Base-by-base conservation (phyloP, 371 early-diverging fungal genomes). In the Mucor velutinosus region DNA sequence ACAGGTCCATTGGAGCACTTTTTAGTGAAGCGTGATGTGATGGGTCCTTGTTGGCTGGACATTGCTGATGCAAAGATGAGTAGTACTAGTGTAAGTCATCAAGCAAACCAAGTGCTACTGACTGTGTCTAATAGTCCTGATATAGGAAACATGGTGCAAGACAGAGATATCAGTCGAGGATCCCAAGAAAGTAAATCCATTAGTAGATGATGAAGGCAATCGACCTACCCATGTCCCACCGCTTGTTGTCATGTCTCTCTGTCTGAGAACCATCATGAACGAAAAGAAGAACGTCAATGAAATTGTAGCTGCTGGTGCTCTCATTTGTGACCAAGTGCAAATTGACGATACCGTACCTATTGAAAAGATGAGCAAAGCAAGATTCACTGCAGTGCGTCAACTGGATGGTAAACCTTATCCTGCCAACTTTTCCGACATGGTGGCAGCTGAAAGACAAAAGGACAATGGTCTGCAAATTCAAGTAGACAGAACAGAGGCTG, bases 41-140 rank as follows among this genome's bases (percentile, higher is more conserved):
- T 96, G 97, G 99, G 99, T 1, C 99, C 99, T 3, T 92, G 93
- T 68, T 99, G 99, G 99, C 78, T 99, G 7, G 76, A 84, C 32
- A 83, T 98, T 41, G 75, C 69, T 33, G 30, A 63, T 43, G 80
- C 88, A 5, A 66, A 65, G 39, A 65, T 86, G 10, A 78, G 67
- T 51, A 75, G 64, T 35, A 78, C 73, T 11, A 87, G 82, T 64
- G 89, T 87, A 78, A 69, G 74, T 70, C 1, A 35, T 5, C 10
- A 19, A 6, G 33, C 7, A 10, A 2, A 45, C 5, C n/a, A 4
- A 8, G 19, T 45, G 45, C 8, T 19, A n/a, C 8, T n/a, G 3
- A 6, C n/a, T 8, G 7, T 17, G 8, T 7, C 19, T 45, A 14
- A 45, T 8, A 19, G n/a, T 86, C 11, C 89, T 51, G 57, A 0